These are phyloP conservation scores for Yamadazyma taylorii DNA, from an alignment of 1,139 yeast genomes.

Conservation along the genomic window DNA sequence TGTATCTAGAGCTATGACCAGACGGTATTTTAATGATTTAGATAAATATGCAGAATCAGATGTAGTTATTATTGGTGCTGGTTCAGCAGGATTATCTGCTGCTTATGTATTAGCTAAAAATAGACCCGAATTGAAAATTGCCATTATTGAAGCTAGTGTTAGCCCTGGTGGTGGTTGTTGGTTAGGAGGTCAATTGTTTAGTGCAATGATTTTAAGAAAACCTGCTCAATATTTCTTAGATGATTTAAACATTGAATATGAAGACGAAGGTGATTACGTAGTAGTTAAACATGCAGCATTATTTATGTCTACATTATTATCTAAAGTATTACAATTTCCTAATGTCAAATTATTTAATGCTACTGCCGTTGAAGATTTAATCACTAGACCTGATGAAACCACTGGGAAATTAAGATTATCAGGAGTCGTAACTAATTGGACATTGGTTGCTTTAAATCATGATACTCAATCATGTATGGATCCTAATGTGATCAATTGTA, in stretches of 20 bases:
- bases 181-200: constrained; percentile 78
- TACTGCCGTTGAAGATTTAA: constrained; percentile 78
- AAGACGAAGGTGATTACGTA: constrained; percentile 79
- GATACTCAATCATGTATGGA: constrained; percentile 83
- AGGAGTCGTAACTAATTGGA: constrained; percentile 85
- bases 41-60: constrained; percentile 77
- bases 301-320: constrained; percentile 70
- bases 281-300: constrained; percentile 82
- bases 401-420: constrained; percentile 64
- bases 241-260: constrained; percentile 65
- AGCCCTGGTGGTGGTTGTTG: constrained; percentile 83
- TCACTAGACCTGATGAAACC: constrained; percentile 56
- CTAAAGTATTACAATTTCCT: constrained; percentile 70
- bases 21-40: constrained; percentile 69
- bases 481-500: constrained; percentile 76
- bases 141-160: constrained; percentile 72
- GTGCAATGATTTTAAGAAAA: constrained; percentile 78
- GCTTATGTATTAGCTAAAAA: constrained; percentile 72
- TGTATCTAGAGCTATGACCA: constrained; percentile 83
- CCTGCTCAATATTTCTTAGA: constrained; percentile 71
- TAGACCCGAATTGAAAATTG: constrained; percentile 75
- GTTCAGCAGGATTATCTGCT: constrained; percentile 75
- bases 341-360: constrained; percentile 79
- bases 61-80: constrained; percentile 76
- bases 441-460: constrained; percentile 73